phyloP scores from a whole-genome alignment of 2,329 filamentous ascomycete genomes.

The Diaporthe capsici region DNA sequence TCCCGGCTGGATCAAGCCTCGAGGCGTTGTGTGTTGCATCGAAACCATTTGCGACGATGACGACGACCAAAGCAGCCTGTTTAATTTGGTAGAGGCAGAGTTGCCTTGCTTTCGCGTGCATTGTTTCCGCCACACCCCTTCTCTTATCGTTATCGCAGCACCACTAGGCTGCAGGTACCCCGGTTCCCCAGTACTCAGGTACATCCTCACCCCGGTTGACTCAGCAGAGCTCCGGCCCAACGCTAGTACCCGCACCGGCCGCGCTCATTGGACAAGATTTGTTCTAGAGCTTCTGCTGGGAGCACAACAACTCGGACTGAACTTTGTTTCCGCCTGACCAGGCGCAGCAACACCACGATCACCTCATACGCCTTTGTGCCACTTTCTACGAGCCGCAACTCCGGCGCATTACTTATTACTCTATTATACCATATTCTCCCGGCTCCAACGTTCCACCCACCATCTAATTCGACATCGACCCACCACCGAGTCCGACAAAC shows the following conservation, averaged over 20 bases:
- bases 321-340: conserved; percentile 22
- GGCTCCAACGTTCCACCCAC: neutral
- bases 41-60: conserved; percentile 11
- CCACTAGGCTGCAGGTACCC: conserved; percentile 14
- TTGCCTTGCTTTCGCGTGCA: neutral
- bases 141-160: conserved; percentile 5
- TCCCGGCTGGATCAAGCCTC: conserved; percentile 23
- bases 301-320: neutral
- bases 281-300: neutral
- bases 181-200: neutral
- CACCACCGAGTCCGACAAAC: conserved; percentile 5
- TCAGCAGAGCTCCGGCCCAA: neutral
- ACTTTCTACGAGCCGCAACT: neutral
- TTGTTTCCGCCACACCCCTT: neutral
- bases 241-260: neutral
- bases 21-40: conserved; percentile 29
- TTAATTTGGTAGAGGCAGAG: neutral
- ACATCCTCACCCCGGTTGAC: neutral
- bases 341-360: conserved; percentile 12
- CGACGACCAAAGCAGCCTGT: neutral
- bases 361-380: conserved; percentile 21
- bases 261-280: neutral
- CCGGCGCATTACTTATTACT: conserved; percentile 13
- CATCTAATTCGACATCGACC: neutral
- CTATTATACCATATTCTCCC: neutral